Evolutionary conservation across 2,329 filamentous ascomycete species (phyloP).

Genomic region (Pyrenophora seminiperda): DNA sequence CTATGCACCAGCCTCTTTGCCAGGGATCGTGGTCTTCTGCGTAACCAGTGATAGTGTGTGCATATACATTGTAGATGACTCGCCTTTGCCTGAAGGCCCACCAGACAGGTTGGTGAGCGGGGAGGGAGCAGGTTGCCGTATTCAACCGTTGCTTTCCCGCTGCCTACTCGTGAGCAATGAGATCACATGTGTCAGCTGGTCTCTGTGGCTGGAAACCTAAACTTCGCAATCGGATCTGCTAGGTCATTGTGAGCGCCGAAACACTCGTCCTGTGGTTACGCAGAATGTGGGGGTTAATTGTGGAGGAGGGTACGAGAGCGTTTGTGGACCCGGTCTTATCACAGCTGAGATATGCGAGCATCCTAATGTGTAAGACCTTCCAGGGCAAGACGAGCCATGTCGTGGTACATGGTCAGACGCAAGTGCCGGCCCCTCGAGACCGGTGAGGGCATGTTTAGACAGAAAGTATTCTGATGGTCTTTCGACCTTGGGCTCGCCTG

Average conservation of each 20-base stretch:
- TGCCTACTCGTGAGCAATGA: background rate
- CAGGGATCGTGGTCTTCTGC: constrained; percentile 17
- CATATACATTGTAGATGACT: constrained; percentile 21
- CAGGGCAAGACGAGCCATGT: too few species aligned
- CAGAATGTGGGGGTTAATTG: background rate
- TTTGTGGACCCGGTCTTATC: too few species aligned
- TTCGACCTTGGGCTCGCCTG: background rate
- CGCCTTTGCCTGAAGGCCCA: constrained; percentile 28
- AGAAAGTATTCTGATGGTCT: background rate
- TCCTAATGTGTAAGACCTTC: too few species aligned
- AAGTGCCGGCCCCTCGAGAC: background rate
- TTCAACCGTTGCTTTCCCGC: background rate
- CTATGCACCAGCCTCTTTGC: constrained; percentile 22
- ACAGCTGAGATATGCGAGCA: too few species aligned
- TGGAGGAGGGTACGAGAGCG: too few species aligned
- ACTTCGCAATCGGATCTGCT: background rate
- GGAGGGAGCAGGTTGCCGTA: constrained; percentile 19
- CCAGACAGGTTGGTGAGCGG: constrained; percentile 20
- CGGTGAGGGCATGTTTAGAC: background rate
- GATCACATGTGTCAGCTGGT: background rate
- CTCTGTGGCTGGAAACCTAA: background rate
- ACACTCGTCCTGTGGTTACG: background rate
- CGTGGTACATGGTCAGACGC: background rate
- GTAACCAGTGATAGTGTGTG: constrained; percentile 33
- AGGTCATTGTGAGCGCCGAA: background rate